A percentile compares a stretch with the other conserved stretches of the same genome.
Conservation (phyloP, 179 eudicot genomes). For the Silene vulgaris region DNA sequence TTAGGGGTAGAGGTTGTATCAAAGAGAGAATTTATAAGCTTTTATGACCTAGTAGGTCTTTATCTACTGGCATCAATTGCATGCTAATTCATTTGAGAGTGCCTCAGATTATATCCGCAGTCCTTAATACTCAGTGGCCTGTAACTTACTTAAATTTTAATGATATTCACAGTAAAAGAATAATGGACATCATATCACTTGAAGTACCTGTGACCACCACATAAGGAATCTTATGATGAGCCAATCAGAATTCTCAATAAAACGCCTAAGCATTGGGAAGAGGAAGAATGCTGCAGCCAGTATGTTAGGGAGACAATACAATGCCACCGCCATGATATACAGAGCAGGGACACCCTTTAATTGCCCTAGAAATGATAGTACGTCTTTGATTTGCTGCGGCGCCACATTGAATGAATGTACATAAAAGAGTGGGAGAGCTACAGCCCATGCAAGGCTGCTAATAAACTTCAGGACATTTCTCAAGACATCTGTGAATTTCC, state of each 20-base stretch:
- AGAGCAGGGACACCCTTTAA: slow-evolving; percentile 73
- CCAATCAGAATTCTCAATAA: slow-evolving; percentile 97
- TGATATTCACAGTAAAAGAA: background rate
- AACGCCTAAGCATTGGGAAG: slow-evolving; percentile 94
- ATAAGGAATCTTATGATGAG: slow-evolving; percentile 70
- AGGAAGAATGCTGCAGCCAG: slow-evolving; percentile 68
- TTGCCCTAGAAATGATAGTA: slow-evolving; percentile 47
- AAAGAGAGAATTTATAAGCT: background rate
- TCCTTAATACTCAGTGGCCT: background rate
- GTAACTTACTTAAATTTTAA: background rate
- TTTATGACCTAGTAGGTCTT: slow-evolving; percentile 12
- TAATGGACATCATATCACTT: slow-evolving; percentile 14
- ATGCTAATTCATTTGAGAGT: background rate
- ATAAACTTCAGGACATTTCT: slow-evolving; percentile 71
- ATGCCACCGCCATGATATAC: slow-evolving; percentile 62
- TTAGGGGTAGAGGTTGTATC: slow-evolving; percentile 2
- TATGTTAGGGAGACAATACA: slow-evolving; percentile 78
- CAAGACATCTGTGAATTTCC: slow-evolving; percentile 66
- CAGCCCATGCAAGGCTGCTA: slow-evolving; percentile 68
- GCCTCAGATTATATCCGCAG: background rate
- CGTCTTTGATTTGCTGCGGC: slow-evolving; percentile 38
- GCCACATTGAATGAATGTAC: slow-evolving; percentile 45
- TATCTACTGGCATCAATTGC: background rate
- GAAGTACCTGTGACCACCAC: slow-evolving; percentile 99
- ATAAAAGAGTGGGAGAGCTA: slow-evolving; percentile 72